These are phyloP conservation scores for Peronosclerospora sorghi DNA, from an alignment of 352 stramenopile genomes.

Conservation along the genomic window DNA sequence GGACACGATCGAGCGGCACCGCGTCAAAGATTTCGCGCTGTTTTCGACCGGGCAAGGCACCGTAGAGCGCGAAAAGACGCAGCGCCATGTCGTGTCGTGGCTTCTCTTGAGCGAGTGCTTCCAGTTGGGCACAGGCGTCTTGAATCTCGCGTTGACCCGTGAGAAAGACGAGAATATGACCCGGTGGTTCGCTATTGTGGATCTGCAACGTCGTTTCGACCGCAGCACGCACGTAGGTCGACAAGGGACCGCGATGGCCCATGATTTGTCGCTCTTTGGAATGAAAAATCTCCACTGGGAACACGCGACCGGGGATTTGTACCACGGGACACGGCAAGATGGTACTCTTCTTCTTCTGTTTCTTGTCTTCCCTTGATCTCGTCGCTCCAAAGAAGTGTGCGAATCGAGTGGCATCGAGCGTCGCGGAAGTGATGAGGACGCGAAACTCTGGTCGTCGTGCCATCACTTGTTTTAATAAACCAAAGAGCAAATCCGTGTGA, in stretches of 20 bases:
- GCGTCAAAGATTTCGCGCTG: conserved; percentile 92
- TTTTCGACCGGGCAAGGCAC: conserved; percentile 84
- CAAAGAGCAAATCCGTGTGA: conserved; percentile 97
- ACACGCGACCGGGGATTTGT: conserved; percentile 84
- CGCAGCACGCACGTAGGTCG: conserved; percentile 47
- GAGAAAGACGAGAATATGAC: conserved; percentile 92
- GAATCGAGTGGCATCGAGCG: conserved; percentile 83
- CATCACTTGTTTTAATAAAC: conserved; percentile 80
- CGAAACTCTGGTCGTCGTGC: conserved; percentile 69
- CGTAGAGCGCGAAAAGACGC: conserved; percentile 89
- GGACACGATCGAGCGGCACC: conserved; percentile 56
- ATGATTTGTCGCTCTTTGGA: conserved; percentile 78
- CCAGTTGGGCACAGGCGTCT: conserved; percentile 80
- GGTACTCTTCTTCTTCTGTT: conserved; percentile 6
- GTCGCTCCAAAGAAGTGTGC: conserved; percentile 65
- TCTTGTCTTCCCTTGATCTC: not conserved
- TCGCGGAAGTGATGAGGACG: conserved; percentile 91
- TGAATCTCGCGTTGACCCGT: conserved; percentile 91
- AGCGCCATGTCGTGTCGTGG: conserved; percentile 33
- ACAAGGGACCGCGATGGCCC: conserved; percentile 47
- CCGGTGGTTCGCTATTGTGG: conserved; percentile 54
- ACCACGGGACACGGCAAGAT: conserved; percentile 64
- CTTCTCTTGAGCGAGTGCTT: conserved; percentile 24
- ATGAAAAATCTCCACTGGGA: conserved; percentile 91
- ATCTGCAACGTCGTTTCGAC: conserved; percentile 75